A percentile compares a stretch with the other conserved stretches of the same genome.
Conservation (phyloP, 73 alveolate genomes). For the Paramecium tetraurelia region DNA sequence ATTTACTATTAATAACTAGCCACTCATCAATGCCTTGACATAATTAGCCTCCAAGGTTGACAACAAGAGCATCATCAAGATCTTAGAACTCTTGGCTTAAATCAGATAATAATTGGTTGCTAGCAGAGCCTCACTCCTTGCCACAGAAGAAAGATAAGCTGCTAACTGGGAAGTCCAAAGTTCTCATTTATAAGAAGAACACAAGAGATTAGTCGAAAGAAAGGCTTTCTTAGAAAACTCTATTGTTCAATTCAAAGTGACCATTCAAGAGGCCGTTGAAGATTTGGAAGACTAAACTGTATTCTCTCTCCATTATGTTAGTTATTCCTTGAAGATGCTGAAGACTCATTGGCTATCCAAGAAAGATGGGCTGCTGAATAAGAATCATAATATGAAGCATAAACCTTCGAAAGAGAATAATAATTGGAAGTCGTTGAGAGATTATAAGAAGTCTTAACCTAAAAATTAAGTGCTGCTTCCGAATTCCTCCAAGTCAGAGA, state of each 20-base stretch:
- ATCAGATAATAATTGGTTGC: conserved; percentile 52
- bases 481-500: conserved; percentile 48
- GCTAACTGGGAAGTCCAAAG: conserved; percentile 15
- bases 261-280: conserved; percentile 56
- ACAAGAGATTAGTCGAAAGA: conserved; percentile 50
- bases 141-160: conserved; percentile 37
- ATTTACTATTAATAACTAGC: background rate
- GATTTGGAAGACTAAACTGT: conserved; percentile 52
- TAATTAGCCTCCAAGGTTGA: conserved; percentile 50
- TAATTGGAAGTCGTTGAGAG: conserved; percentile 43
- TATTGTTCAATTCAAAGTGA: conserved; percentile 40
- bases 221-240: conserved; percentile 48
- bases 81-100: conserved; percentile 32
- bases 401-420: conserved; percentile 48
- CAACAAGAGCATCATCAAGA: conserved; percentile 34
- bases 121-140: conserved; percentile 38
- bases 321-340: conserved; percentile 63
- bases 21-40: conserved; percentile 43
- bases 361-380: conserved; percentile 52
- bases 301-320: background rate
- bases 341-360: conserved; percentile 41
- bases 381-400: conserved; percentile 26
- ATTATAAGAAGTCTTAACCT: conserved; percentile 10
- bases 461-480: conserved; percentile 17
- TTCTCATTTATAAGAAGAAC: conserved; percentile 34